Percentiles rank a stretch among this genome's conserved stretches.
Evolutionary conservation across 2,329 filamentous ascomycete genomes (phyloP).

Genomic region (Emydomyces testavorans): DNA sequence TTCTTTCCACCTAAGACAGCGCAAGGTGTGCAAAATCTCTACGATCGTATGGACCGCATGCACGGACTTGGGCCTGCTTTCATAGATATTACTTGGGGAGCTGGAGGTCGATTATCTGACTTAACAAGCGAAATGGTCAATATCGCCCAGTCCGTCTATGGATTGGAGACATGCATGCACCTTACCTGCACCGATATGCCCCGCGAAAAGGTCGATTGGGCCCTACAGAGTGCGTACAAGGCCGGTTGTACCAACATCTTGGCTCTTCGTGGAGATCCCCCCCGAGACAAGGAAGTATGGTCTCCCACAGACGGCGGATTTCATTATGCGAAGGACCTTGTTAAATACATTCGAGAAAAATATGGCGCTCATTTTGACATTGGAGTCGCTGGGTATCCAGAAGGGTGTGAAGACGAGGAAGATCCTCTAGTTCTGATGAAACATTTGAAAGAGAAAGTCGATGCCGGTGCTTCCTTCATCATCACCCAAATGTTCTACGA

Average conservation of each 20-base stretch:
- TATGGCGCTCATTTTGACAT: slow-evolving; percentile 93
- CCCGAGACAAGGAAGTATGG: slow-evolving; percentile 89
- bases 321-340: slow-evolving; percentile 82
- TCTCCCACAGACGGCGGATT: slow-evolving; percentile 77
- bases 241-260: slow-evolving; percentile 96
- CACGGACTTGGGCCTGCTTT: slow-evolving; percentile 86
- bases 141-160: slow-evolving; percentile 88
- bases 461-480: slow-evolving; percentile 84
- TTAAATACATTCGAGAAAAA: slow-evolving; percentile 64
- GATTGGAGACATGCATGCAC: slow-evolving; percentile 97
- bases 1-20: slow-evolving; percentile 95
- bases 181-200: slow-evolving; percentile 98
- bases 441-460: slow-evolving; percentile 93
- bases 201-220: slow-evolving; percentile 77
- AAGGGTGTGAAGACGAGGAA: slow-evolving; percentile 87
- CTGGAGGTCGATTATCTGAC: slow-evolving; percentile 79
- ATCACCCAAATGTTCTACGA: slow-evolving; percentile 99
- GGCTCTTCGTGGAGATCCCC: slow-evolving; percentile 83
- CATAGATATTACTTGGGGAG: slow-evolving; percentile 97
- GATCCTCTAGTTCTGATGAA: slow-evolving; percentile 75
- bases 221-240: slow-evolving; percentile 78
- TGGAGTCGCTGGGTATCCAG: slow-evolving; percentile 90
- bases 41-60: slow-evolving; percentile 99
- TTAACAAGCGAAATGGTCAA: slow-evolving; percentile 96
- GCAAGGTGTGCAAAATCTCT: slow-evolving; percentile 90